Evolutionary conservation across 768 basidiomycete genomes (phyloP).

Genomic region (Mycena vitilis): DNA sequence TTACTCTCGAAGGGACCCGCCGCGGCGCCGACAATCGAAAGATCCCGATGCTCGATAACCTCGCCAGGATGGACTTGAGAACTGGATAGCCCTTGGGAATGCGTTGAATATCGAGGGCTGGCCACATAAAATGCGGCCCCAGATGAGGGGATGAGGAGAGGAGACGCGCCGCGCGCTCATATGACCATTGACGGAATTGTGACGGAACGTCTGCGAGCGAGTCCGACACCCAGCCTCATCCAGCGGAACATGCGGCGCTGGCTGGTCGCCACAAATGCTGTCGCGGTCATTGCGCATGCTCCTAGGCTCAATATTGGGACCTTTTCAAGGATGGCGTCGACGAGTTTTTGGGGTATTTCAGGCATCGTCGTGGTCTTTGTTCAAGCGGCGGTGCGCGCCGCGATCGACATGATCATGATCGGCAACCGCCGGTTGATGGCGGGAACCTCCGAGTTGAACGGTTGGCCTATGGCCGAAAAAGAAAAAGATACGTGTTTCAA

Average conservation of each 20-base stretch:
- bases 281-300: constrained; percentile 11
- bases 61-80: constrained; percentile 2
- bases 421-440: no score
- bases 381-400: no score
- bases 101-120: background rate
- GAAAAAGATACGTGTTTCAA: background rate
- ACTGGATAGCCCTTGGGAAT: background rate
- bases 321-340: constrained; percentile 15
- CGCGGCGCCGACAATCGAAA: background rate
- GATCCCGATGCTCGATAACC: constrained; percentile 8
- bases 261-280: constrained; percentile 7
- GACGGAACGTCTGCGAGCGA: background rate
- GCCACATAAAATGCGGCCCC: background rate
- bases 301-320: constrained; percentile 1
- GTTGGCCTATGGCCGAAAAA: no score
- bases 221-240: no score
- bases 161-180: background rate
- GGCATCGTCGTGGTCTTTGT: no score
- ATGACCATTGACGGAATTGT: no score
- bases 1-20: background rate
- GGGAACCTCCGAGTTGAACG: no score
- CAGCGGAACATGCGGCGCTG: constrained; percentile 19
- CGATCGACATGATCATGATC: no score
- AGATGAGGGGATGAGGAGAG: constrained; percentile 20
- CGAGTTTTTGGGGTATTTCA: constrained; percentile 10